Evolutionary conservation across 2,329 filamentous ascomycete genomes (phyloP).

Genomic region (Phaeosphaeriaceae sp.): DNA sequence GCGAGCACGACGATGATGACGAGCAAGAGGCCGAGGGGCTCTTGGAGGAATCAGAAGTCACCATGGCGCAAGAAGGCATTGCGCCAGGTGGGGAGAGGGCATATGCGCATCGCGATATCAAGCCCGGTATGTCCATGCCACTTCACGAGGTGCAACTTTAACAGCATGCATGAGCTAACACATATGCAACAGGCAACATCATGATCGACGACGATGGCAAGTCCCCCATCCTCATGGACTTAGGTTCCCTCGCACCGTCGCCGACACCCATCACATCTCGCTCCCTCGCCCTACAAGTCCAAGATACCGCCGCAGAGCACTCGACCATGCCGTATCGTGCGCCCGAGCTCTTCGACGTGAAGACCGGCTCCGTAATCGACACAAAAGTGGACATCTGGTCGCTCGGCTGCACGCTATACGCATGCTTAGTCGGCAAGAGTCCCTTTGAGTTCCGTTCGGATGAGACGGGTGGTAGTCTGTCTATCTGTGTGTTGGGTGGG

Average conservation of each 20-base stretch:
- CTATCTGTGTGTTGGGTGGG: slow-evolving; percentile 88
- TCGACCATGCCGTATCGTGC: slow-evolving; percentile 98
- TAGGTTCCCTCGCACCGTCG: slow-evolving; percentile 87
- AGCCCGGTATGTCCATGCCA: slow-evolving; percentile 74
- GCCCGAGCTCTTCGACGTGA: slow-evolving; percentile 96
- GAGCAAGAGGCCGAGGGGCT: slow-evolving; percentile 81
- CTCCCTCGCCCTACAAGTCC: slow-evolving; percentile 87
- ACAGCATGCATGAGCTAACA: slow-evolving; percentile 12
- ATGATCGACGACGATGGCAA: slow-evolving; percentile 95
- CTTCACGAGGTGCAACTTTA: neutral
- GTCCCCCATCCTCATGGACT: slow-evolving; percentile 94
- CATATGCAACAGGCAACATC: slow-evolving; percentile 75
- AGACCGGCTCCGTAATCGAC: slow-evolving; percentile 88
- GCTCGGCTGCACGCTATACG: slow-evolving; percentile 95
- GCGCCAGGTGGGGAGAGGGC: slow-evolving; percentile 74
- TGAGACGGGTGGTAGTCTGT: slow-evolving; percentile 92
- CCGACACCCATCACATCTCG: slow-evolving; percentile 90
- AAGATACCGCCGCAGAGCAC: slow-evolving; percentile 94
- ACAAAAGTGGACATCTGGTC: slow-evolving; percentile 99
- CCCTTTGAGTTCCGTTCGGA: slow-evolving; percentile 96
- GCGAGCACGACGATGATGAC: slow-evolving; percentile 66
- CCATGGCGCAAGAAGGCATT: slow-evolving; percentile 70
- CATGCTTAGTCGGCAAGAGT: slow-evolving; percentile 93
- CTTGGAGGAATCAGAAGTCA: slow-evolving; percentile 80
- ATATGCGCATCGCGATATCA: slow-evolving; percentile 96